Conservation (phyloP, 331 rosid species). For the Telfairia occidentalis region DNA sequence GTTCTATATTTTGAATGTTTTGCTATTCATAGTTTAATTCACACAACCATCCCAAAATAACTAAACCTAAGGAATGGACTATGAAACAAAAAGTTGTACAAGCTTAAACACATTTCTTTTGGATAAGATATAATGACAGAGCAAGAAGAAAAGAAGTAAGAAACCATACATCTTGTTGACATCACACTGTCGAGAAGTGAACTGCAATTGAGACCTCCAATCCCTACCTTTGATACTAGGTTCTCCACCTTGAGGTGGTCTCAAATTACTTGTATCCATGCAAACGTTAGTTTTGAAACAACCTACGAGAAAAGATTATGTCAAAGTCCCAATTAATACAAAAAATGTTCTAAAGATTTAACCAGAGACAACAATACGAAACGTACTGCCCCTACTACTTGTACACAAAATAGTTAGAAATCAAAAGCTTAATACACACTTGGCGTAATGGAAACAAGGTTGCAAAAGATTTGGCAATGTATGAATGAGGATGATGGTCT, state of each 20-base stretch:
- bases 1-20: neutral
- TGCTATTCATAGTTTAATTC: neutral
- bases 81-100: neutral
- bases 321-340: neutral
- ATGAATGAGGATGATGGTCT: no score
- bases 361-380: no score
- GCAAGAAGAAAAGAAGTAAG: neutral
- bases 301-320: neutral
- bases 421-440: no score
- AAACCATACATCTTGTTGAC: conserved; percentile 54
- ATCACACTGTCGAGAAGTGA: conserved; percentile 40
- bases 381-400: no score
- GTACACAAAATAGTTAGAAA: no score
- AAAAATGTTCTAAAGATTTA: no score
- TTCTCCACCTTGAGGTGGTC: conserved; percentile 42
- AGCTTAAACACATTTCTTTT: neutral
- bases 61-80: neutral
- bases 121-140: neutral
- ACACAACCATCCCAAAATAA: neutral
- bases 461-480: no score
- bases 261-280: conserved; percentile 48
- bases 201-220: conserved; percentile 53
- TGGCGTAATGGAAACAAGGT: no score
- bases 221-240: conserved; percentile 37
- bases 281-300: neutral